Percentiles rank a stretch among this genome's conserved stretches.
These are phyloP conservation scores for Fusarium sp. DNA, from an alignment of 2,329 filamentous ascomycete genomes.

Conservation along the genomic window DNA sequence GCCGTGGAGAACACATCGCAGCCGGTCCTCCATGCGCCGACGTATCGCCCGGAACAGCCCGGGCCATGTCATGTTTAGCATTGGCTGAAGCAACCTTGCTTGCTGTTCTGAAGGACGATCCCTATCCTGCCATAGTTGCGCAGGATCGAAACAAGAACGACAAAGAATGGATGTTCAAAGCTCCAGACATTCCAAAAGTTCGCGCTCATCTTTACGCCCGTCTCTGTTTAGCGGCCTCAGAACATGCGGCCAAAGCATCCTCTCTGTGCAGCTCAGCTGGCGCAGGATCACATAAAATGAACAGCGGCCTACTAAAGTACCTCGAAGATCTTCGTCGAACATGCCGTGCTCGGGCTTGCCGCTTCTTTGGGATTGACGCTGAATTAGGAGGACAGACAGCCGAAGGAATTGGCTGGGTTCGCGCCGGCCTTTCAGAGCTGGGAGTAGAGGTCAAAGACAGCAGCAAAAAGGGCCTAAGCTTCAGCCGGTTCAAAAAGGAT, in stretches of 20 bases:
- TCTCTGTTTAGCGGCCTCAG: conserved; percentile 88
- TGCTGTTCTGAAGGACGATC: conserved; percentile 93
- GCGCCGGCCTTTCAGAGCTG: conserved; percentile 82
- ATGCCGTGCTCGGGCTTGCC: conserved; percentile 86
- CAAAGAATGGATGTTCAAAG: conserved; percentile 96
- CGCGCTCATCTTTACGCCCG: conserved; percentile 90
- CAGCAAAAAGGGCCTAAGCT: conserved; percentile 68
- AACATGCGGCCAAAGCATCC: conserved; percentile 84
- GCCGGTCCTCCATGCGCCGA: conserved; percentile 66
- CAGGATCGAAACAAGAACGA: conserved; percentile 87
- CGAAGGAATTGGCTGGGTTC: conserved; percentile 88
- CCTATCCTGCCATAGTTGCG: conserved; percentile 86
- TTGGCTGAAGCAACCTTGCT: conserved; percentile 92
- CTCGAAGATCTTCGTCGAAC: conserved; percentile 82
- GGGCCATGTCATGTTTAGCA: conserved; percentile 76
- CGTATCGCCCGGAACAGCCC: conserved; percentile 67
- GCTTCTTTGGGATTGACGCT: conserved; percentile 92
- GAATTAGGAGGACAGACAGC: conserved; percentile 87
- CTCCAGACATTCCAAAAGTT: conserved; percentile 89
- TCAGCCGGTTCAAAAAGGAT: conserved; percentile 79
- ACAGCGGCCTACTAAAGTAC: conserved; percentile 79
- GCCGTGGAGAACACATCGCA: conserved; percentile 65
- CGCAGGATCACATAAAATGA: conserved; percentile 66
- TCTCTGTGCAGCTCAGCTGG: conserved; percentile 63
- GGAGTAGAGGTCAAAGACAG: conserved; percentile 71